Percentiles rank a stretch among this genome's conserved stretches.
Evolutionary conservation across 257 asterid genomes (phyloP).

Genomic region (Mentha longifolia): DNA sequence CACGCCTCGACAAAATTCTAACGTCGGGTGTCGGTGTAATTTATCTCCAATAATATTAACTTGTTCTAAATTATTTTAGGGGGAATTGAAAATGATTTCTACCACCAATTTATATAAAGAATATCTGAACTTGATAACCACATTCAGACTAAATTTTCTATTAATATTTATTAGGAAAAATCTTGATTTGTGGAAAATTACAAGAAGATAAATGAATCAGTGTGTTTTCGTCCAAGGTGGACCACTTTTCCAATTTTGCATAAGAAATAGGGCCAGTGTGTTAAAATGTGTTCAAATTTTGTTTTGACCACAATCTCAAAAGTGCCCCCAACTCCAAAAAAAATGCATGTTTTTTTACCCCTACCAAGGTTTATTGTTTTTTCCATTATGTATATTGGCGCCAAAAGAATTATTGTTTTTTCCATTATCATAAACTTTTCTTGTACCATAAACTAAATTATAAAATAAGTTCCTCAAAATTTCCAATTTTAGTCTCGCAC

Average conservation of each 20-base stretch:
- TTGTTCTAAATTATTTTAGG: background rate
- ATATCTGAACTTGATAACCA: background rate
- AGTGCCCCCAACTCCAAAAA: too few relatives aligned
- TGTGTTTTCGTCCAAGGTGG: conserved; percentile 26
- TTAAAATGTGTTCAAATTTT: conserved; percentile 33
- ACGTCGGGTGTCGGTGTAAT: conserved; percentile 25
- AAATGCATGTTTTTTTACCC: conserved; percentile 7
- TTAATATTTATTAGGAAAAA: background rate
- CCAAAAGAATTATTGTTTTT: background rate
- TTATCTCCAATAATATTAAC: background rate
- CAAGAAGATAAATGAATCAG: too few relatives aligned
- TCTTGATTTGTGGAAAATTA: background rate
- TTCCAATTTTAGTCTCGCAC: background rate
- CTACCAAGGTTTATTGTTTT: conserved; percentile 3
- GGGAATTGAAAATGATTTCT: background rate
- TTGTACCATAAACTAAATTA: background rate
- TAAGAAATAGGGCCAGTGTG: conserved; percentile 42
- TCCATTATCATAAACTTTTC: background rate
- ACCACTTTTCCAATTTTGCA: conserved; percentile 47
- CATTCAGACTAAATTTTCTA: background rate
- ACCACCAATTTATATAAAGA: background rate
- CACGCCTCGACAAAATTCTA: conserved; percentile 36
- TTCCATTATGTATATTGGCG: conserved; percentile 2
- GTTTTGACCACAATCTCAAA: conserved; percentile 34
- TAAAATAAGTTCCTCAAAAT: background rate